Percentiles rank a stretch among this genome's conserved stretches.
phyloP scores from a whole-genome alignment of 164 flowering plant species.

The Amborella trichopoda region DNA sequence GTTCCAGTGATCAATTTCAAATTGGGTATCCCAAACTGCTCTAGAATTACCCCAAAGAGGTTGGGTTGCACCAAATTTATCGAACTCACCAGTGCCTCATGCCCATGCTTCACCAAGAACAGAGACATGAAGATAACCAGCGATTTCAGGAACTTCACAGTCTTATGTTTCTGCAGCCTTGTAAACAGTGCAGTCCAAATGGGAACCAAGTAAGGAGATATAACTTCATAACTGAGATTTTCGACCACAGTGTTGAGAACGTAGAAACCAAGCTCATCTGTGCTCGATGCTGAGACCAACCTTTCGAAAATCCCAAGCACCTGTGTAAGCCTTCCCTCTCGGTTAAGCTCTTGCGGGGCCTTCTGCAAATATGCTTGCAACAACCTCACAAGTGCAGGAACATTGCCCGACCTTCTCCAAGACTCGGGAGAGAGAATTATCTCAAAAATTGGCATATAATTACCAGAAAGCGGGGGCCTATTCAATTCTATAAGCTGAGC shows the following conservation, averaged over 20 bases:
- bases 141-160: slow-evolving; percentile 58
- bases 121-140: slow-evolving; percentile 85
- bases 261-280: slow-evolving; percentile 87
- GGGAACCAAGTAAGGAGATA: slow-evolving; percentile 38
- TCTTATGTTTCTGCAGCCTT: slow-evolving; percentile 34
- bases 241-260: slow-evolving; percentile 90
- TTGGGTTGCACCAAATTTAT: slow-evolving; percentile 61
- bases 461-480: slow-evolving; percentile 51
- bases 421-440: slow-evolving; percentile 58
- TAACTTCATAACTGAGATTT: slow-evolving; percentile 57
- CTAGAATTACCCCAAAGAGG: slow-evolving; percentile 45
- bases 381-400: slow-evolving; percentile 87
- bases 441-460: slow-evolving; percentile 65
- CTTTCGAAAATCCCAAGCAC: slow-evolving; percentile 76
- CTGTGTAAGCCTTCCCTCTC: slow-evolving; percentile 43
- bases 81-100: slow-evolving; percentile 38
- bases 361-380: slow-evolving; percentile 92
- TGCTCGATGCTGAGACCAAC: slow-evolving; percentile 42
- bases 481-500: slow-evolving; percentile 88
- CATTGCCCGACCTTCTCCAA: slow-evolving; percentile 75
- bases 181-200: slow-evolving; percentile 61
- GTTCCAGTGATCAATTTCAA: slow-evolving; percentile 69
- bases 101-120: slow-evolving; percentile 75
- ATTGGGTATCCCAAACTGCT: slow-evolving; percentile 81
- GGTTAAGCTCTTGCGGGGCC: slow-evolving; percentile 65